Base-by-base conservation (phyloP, 352 stramenopile genomes). In the Pythium pyrilobum region DNA sequence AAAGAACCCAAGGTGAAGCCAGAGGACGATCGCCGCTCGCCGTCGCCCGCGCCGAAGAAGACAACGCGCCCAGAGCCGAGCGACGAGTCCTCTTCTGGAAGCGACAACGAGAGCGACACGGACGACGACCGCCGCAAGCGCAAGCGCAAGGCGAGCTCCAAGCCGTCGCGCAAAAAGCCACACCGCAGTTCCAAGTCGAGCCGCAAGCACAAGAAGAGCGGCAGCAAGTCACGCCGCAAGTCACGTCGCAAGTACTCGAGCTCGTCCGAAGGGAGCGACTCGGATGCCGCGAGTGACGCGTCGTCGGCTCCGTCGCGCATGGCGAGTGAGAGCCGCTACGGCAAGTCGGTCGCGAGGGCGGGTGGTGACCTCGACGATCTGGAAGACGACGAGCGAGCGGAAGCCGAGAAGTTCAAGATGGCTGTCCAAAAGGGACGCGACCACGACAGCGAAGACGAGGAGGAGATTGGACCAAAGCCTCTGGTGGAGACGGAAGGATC, bases 321-420 rank as follows among this genome's bases (percentile, higher is more conserved):
- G 4, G 37, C 37, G 16, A 43, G 37, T 47, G 18, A 42, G 34
- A 15, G 54, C 45, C n/a, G 28, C 16, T 10, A 8, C 13, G 16
- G 15, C 27, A 5, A 6, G 6, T 16, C 23, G 16, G 18, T 7
- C 45, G 23, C n/a, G 25, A 11, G 31, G 10, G 47, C 53, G 0
- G 43, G 18, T 7, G 39, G 21, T 15, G 64, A 65, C 9, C 38
- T 56, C 23, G 61, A 61, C 2, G 68, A 78, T 11, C 24, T 77
- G 36, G 54, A 78, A 45, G 78, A 87, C 5, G 69, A 81, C 15
- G 85, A 95, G 10, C 68, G 77, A 2, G 64, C 66, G 8, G 89
- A 98, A 74, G 85, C 84, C 0, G 64, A 72, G 48, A 84, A 90
- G 42, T 97, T 97, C 62, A 97, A 97, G 59, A 68, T 71, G 9